Evolutionary conservation across 495 filamentous ascomycete species (phyloP).

Genomic region (Margaritispora aquatica): DNA sequence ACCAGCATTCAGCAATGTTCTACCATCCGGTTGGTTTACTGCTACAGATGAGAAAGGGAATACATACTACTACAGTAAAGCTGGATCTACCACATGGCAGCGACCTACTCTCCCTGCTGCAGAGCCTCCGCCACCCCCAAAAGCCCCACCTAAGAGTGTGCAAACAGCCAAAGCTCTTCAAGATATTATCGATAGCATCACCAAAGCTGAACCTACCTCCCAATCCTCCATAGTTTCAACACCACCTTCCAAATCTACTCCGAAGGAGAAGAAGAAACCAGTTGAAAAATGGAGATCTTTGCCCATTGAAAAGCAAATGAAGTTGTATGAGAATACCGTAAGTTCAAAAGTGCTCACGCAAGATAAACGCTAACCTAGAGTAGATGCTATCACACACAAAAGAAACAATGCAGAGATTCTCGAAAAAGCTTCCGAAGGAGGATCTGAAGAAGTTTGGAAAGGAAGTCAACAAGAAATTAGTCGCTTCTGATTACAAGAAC

Average conservation of each 20-base stretch:
- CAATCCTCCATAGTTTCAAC: constrained; percentile 34
- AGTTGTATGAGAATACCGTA: constrained; percentile 88
- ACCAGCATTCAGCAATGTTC: constrained; percentile 45
- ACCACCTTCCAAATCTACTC: constrained; percentile 35
- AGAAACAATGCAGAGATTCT: constrained; percentile 78
- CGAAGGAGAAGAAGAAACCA: constrained; percentile 58
- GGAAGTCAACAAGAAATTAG: constrained; percentile 82
- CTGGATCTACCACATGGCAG: constrained; percentile 72
- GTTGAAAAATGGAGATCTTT: constrained; percentile 76
- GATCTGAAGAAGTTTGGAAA: constrained; percentile 84
- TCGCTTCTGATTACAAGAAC: constrained; percentile 84
- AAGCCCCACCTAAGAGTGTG: constrained; percentile 54
- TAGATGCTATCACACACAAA: constrained; percentile 81
- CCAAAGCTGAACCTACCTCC: constrained; percentile 47
- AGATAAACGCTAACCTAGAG: constrained; percentile 20
- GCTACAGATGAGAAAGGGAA: constrained; percentile 59
- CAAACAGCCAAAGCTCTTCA: constrained; percentile 56
- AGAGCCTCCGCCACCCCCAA: constrained; percentile 54
- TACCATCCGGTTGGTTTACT: constrained; percentile 78
- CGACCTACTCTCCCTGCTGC: constrained; percentile 62
- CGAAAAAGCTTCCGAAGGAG: constrained; percentile 75
- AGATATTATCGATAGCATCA: constrained; percentile 80
- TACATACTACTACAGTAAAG: constrained; percentile 74
- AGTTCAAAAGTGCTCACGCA: no score
- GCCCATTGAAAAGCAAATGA: constrained; percentile 81